Conservation (phyloP, 345 rosid species). For the Lepidium didymum region DNA sequence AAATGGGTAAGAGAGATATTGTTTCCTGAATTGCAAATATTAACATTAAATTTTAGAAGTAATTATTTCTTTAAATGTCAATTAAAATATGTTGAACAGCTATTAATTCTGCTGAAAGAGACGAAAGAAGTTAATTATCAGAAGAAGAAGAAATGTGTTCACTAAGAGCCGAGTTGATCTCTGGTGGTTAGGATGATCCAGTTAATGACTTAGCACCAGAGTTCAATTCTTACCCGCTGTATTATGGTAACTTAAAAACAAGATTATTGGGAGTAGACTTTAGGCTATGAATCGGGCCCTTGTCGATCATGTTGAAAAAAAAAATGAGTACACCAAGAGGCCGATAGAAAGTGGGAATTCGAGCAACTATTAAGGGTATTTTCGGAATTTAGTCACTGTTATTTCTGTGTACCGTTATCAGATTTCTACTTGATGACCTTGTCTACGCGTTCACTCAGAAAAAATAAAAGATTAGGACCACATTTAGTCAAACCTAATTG, state of each 20-base stretch:
- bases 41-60: background rate
- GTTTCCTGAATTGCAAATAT: slow-evolving; percentile 4
- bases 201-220: too few species aligned
- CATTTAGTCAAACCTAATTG: background rate
- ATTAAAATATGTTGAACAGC: slow-evolving; percentile 11
- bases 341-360: background rate
- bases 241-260: too few species aligned
- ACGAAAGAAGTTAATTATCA: background rate
- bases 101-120: background rate
- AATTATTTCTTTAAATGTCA: background rate
- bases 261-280: too few species aligned
- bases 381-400: background rate
- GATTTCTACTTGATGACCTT: background rate
- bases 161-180: too few species aligned
- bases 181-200: too few species aligned
- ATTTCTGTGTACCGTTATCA: too few species aligned
- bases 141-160: background rate
- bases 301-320: too few species aligned
- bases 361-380: background rate
- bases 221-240: too few species aligned
- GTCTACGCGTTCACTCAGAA: background rate
- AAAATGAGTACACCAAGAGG: background rate
- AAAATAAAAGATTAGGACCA: background rate
- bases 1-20: slow-evolving; percentile 7
- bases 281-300: too few species aligned